Evolutionary conservation across 305 asterid species (phyloP).

Genomic region (Fraxinus nigra): DNA sequence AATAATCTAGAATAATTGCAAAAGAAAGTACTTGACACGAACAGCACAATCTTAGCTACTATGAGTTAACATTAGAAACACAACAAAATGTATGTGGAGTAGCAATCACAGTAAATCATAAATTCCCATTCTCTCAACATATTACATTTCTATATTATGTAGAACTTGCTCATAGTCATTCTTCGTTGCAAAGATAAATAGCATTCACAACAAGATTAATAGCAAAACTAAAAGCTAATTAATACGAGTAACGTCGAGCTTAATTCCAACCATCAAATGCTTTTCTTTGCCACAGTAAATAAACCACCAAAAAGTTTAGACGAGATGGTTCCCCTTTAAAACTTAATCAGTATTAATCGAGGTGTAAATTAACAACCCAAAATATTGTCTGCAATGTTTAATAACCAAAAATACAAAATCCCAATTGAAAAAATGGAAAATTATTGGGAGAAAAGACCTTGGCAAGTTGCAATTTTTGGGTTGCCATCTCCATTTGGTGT

Average conservation of each 20-base stretch:
- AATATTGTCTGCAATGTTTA: not conserved
- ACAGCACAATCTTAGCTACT: not conserved
- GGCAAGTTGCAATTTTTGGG: conserved; percentile 84
- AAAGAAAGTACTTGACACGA: not conserved
- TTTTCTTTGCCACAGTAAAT: not conserved
- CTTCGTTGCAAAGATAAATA: not conserved
- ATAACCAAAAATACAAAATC: not conserved
- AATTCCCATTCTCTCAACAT: not conserved
- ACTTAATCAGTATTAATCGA: not conserved
- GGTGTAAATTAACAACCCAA: not conserved
- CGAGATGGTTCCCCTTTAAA: not conserved
- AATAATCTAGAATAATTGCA: not conserved
- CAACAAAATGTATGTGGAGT: not conserved
- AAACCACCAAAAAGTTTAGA: not conserved
- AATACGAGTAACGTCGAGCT: not conserved
- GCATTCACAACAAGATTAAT: not conserved
- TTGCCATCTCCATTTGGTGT: conserved; percentile 97
- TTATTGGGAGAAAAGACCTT: conserved; percentile 43
- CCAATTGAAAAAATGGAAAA: not conserved
- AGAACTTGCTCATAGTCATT: not conserved
- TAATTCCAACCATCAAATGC: not conserved
- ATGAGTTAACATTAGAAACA: not conserved
- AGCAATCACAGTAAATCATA: not conserved
- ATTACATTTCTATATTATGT: not conserved
- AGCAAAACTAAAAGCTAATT: not conserved